phyloP scores from a whole-genome alignment of 164 flowering plant species.

The Malania oleifera region DNA sequence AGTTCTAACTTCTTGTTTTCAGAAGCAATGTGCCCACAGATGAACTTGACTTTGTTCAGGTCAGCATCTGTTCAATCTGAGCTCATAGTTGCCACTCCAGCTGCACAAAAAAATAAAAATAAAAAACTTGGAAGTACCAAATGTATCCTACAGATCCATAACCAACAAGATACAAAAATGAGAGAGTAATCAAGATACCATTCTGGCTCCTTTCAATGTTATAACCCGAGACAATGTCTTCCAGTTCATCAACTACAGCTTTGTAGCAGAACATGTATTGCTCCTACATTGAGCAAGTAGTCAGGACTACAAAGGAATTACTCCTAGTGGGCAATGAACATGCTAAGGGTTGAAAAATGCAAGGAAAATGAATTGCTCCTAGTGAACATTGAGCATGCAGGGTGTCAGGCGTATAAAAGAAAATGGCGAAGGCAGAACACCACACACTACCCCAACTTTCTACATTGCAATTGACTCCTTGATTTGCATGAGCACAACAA shows the following conservation, averaged over 20 bases:
- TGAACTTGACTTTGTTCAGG: neutral
- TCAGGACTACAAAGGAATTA: conserved; percentile 21
- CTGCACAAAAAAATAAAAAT: neutral
- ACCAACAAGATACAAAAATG: no score
- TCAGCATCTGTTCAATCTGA: neutral
- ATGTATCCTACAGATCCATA: neutral
- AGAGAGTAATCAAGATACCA: conserved; percentile 9
- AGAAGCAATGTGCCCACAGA: neutral
- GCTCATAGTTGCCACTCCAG: neutral
- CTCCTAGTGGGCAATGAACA: conserved; percentile 36
- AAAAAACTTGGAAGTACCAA: neutral
- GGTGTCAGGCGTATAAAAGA: neutral
- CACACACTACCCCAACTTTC: no score
- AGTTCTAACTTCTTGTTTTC: neutral
- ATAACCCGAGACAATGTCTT: conserved; percentile 45
- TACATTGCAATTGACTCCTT: neutral
- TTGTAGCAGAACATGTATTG: conserved; percentile 66
- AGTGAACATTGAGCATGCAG: conserved; percentile 5
- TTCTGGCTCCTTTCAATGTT: conserved; percentile 7
- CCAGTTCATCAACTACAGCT: conserved; percentile 66
- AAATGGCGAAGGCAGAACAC: no score
- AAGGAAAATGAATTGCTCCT: conserved; percentile 77
- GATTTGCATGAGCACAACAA: neutral
- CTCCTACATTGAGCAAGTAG: conserved; percentile 32
- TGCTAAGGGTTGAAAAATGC: no score